Evolutionary conservation across 208 protist genomes (phyloP).

Genomic region (Crithidia sp.): DNA sequence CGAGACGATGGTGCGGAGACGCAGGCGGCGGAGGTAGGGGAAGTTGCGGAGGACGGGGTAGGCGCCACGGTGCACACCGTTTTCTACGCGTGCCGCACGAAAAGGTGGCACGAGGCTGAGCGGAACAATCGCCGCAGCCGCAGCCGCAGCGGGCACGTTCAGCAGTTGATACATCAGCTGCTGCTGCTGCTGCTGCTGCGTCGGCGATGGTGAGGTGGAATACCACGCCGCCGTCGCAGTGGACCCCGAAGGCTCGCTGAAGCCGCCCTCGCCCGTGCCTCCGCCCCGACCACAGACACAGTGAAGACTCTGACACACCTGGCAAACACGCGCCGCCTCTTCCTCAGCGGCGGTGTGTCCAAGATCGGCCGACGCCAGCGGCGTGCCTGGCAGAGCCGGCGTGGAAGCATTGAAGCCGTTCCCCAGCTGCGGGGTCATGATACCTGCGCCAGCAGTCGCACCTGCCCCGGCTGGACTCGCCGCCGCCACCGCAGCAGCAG

Average conservation of each 20-base stretch:
- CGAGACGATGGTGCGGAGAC: constrained; percentile 74
- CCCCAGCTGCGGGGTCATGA: neutral
- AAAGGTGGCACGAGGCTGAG: constrained; percentile 76
- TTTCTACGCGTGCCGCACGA: constrained; percentile 78
- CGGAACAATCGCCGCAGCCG: constrained; percentile 27
- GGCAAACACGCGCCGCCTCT: constrained; percentile 1
- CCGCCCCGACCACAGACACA: constrained; percentile 3
- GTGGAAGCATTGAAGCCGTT: neutral
- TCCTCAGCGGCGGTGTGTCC: neutral
- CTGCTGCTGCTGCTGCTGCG: constrained; percentile 11
- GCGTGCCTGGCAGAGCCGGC: neutral
- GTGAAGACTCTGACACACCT: neutral
- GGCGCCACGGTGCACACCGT: constrained; percentile 81
- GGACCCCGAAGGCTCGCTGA: neutral
- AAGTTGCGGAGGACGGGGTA: constrained; percentile 89
- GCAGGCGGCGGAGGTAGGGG: constrained; percentile 55
- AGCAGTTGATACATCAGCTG: neutral
- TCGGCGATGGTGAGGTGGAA: neutral
- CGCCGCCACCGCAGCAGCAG: neutral
- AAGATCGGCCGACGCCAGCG: neutral
- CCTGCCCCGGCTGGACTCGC: neutral
- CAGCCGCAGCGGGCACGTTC: neutral
- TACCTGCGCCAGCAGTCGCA: neutral
- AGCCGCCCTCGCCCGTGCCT: constrained; percentile 8
- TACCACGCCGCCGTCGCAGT: no score